Base-by-base conservation (phyloP, 768 basidiomycete genomes). In the Lentinula sp. region DNA sequence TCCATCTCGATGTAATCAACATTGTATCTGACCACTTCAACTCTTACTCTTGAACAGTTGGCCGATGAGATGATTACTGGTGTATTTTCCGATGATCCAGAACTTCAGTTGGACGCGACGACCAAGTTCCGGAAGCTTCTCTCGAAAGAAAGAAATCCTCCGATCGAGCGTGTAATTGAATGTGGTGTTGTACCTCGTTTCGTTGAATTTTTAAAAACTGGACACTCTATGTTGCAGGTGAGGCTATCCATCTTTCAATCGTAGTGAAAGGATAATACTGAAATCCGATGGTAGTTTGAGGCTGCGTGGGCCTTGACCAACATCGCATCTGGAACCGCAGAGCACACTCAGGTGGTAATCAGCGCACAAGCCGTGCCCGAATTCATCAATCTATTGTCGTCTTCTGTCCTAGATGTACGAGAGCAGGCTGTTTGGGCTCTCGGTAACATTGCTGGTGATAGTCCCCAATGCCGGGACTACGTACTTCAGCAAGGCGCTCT, bases 361-460 rank as follows among this genome's bases (percentile, higher is more conserved):
- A 86, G 83, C 64, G 92, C 95, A 15, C 86, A 88, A 63, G 95
- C 97, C 28, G 95, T 99, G 15, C 96, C 95, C 2, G 88, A 95
- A 74, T 99, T 99, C 72, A 98, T 99, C 79, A 93, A 93, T 67
- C 85, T 99, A 51, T 79, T 98, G 45, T 95, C 93, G 8, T 97
- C 95, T n/a, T 79, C 86, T 46, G 94, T 97, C 40, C 81, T 95
- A 62, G 97, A 99, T 75, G 97, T 99, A 63, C 88, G 96, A 62
- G 97, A 99, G 76, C 97, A 99, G 76, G 97, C 97, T 28, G 97
- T 99, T 28, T 99, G 96, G 97, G 97, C 97, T 21, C 82, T 99
- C 62, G 97, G 97, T 61, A 99, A 99, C 77, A 98, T 99, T 65
- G 97, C 97, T 57, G 97, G 97, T 62, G 97, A 99, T 74, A 96